These are phyloP conservation scores for Camptophora hylomeconis DNA, from an alignment of 2,329 filamentous ascomycete species.

Conservation along the genomic window DNA sequence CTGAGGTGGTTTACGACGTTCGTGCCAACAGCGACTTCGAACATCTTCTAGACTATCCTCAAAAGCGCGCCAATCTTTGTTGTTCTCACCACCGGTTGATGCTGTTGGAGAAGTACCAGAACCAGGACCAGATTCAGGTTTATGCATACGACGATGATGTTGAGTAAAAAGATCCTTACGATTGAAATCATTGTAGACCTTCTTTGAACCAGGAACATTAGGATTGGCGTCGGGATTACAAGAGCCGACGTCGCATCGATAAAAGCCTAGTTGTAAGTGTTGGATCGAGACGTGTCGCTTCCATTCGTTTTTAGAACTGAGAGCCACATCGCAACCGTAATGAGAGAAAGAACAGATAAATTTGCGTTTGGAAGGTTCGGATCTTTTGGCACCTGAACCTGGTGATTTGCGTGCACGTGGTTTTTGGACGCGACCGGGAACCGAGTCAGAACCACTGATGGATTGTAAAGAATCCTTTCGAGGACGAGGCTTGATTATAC, in stretches of 20 bases:
- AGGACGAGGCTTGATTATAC: constrained; percentile 16
- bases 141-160: constrained; percentile 78
- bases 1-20: constrained; percentile 48
- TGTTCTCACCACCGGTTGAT: constrained; percentile 11
- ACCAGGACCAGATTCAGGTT: constrained; percentile 20
- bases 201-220: constrained; percentile 12
- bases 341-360: constrained; percentile 69
- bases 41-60: constrained; percentile 45
- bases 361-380: constrained; percentile 24
- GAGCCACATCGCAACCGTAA: constrained; percentile 62
- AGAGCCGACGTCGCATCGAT: constrained; percentile 57
- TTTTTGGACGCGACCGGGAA: constrained; percentile 17
- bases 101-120: constrained; percentile 9
- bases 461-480: constrained; percentile 17
- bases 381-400: constrained; percentile 17
- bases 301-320: constrained; percentile 86
- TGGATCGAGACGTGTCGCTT: constrained; percentile 76
- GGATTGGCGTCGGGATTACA: constrained; percentile 28
- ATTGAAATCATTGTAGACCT: constrained; percentile 58
- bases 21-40: constrained; percentile 45
- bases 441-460: constrained; percentile 13
- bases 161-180: constrained; percentile 87
- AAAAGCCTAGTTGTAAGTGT: constrained; percentile 63
- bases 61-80: constrained; percentile 20
- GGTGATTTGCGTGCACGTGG: constrained; percentile 18